Conservation (phyloP, 2,329 filamentous ascomycete genomes). For the Sclerotinia trifoliorum region DNA sequence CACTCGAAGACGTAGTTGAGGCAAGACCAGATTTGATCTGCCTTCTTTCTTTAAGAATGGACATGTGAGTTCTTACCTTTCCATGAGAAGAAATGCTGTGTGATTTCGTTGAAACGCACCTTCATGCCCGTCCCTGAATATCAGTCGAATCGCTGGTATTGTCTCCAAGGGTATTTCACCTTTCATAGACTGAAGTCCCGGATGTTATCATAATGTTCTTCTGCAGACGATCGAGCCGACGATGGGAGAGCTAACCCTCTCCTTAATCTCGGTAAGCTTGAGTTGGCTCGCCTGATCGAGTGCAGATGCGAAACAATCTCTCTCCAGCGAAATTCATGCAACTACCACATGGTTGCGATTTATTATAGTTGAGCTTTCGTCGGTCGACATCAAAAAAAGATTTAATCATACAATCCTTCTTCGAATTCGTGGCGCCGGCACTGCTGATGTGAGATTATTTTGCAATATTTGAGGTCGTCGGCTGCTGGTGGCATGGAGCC, state of each 20-base stretch:
- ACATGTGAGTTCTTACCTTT: slow-evolving; percentile 52
- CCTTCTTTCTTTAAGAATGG: slow-evolving; percentile 47
- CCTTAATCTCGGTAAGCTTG: slow-evolving; percentile 73
- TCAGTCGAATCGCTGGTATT: slow-evolving; percentile 53
- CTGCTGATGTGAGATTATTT: background rate
- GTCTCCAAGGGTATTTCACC: slow-evolving; percentile 54
- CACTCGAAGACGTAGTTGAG: slow-evolving; percentile 67
- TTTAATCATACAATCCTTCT: slow-evolving; percentile 63
- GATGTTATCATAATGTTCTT: slow-evolving; percentile 63
- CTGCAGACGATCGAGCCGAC: slow-evolving; percentile 61
- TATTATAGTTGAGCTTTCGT: slow-evolving; percentile 77
- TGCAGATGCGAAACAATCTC: slow-evolving; percentile 43
- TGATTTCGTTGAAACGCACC: slow-evolving; percentile 74
- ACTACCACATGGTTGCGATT: slow-evolving; percentile 62
- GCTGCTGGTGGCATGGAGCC: slow-evolving; percentile 10
- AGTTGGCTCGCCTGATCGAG: slow-evolving; percentile 69
- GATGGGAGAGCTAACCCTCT: slow-evolving; percentile 66
- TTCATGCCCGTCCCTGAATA: slow-evolving; percentile 62
- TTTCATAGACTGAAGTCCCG: slow-evolving; percentile 54
- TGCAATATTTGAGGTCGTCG: slow-evolving; percentile 18
- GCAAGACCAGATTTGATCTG: slow-evolving; percentile 66
- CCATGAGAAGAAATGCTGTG: slow-evolving; percentile 64
- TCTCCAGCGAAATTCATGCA: slow-evolving; percentile 46
- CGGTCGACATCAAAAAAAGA: slow-evolving; percentile 71
- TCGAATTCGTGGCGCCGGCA: slow-evolving; percentile 33